phyloP scores from a whole-genome alignment of 225 moss, liverwort and hornwort species.

The Ulota crispa region DNA sequence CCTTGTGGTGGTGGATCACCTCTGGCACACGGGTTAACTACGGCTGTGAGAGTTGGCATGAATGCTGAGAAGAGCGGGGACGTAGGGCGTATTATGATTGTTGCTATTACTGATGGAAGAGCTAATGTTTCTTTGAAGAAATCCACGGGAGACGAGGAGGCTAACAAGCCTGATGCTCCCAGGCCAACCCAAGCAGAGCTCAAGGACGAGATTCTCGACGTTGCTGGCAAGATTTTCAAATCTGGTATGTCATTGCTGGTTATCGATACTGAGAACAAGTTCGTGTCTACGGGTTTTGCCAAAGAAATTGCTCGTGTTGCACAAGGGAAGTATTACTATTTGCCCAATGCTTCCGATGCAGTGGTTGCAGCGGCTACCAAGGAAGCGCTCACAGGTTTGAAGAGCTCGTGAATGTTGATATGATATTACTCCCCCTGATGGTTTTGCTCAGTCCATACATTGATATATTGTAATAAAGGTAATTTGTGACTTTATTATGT shows the following conservation, averaged over 20 bases:
- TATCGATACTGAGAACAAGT: constrained; percentile 97
- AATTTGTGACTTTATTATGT: constrained; percentile 3
- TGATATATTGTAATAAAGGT: constrained; percentile 10
- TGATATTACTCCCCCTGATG: constrained; percentile 3
- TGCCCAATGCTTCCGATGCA: constrained; percentile 94
- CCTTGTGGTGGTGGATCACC: constrained; percentile 99
- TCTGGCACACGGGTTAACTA: constrained; percentile 88
- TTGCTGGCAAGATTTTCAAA: constrained; percentile 92
- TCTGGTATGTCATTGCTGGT: constrained; percentile 93
- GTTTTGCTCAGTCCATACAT: constrained; percentile 1
- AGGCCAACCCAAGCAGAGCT: constrained; percentile 72
- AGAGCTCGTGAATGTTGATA: constrained; percentile 49
- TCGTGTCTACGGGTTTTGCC: constrained; percentile 97
- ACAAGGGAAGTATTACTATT: constrained; percentile 96
- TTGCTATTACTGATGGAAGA: constrained; percentile 95
- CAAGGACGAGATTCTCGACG: constrained; percentile 90
- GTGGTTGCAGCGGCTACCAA: constrained; percentile 97
- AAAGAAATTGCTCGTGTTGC: constrained; percentile 92
- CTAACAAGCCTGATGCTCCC: constrained; percentile 78
- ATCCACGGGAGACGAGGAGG: constrained; percentile 90
- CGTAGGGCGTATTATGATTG: constrained; percentile 96
- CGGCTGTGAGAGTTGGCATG: constrained; percentile 94
- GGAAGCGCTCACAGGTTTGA: constrained; percentile 79
- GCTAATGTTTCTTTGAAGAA: constrained; percentile 90
- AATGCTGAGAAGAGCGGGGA: constrained; percentile 98